These are phyloP conservation scores for Xylariales sp. DNA, from an alignment of 2,329 filamentous ascomycete genomes.

Conservation along the genomic window DNA sequence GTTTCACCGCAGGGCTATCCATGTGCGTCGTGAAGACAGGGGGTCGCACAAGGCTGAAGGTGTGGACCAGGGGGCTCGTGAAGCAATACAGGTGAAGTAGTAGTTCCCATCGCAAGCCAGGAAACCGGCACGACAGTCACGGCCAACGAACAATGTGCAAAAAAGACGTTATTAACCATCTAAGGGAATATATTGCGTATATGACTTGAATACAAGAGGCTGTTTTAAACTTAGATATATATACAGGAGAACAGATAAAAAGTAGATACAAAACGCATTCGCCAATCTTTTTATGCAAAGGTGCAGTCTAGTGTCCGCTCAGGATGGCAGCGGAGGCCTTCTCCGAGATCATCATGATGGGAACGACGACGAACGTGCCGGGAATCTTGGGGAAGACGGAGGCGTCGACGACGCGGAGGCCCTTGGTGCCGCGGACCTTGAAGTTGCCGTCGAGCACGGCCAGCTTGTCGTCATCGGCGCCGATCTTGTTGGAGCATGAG, in stretches of 20 bases:
- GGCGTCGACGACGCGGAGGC: constrained; percentile 67
- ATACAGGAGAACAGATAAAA: constrained; percentile 8
- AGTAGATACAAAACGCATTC: not conserved
- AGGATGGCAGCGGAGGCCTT: constrained; percentile 47
- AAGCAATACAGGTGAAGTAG: too few relatives aligned
- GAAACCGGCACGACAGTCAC: too few relatives aligned
- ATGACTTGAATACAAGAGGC: too few relatives aligned
- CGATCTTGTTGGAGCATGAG: constrained; percentile 46
- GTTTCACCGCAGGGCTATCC: too few relatives aligned
- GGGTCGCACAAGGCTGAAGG: too few relatives aligned
- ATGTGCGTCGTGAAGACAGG: too few relatives aligned
- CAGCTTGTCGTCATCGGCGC: constrained; percentile 59
- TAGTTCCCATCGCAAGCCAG: too few relatives aligned
- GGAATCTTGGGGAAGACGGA: constrained; percentile 64
- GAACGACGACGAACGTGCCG: constrained; percentile 46
- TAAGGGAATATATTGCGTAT: too few relatives aligned
- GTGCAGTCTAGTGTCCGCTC: constrained; percentile 23
- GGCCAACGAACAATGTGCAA: too few relatives aligned
- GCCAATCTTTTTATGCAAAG: not conserved
- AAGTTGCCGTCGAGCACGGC: constrained; percentile 65
- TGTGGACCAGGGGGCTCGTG: too few relatives aligned
- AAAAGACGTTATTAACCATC: too few relatives aligned
- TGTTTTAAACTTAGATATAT: not conserved
- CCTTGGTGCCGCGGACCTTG: constrained; percentile 61
- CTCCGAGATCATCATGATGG: constrained; percentile 46